Evolutionary conservation across 192 early-diverging fungal genomes (phyloP).

Genomic region (Coemansia aciculifera): DNA sequence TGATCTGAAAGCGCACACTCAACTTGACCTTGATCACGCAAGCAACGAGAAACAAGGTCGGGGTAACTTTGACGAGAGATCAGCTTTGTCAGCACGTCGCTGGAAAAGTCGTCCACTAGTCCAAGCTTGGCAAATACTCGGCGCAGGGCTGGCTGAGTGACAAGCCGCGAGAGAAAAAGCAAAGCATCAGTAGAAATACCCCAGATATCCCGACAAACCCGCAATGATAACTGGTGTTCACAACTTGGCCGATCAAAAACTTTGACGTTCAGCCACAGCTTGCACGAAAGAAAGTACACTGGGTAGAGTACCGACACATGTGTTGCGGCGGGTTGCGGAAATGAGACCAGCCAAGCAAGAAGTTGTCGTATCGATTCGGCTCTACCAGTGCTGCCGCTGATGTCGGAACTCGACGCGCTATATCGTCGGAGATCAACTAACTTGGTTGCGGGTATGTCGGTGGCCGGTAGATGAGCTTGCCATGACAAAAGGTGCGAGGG

Average conservation of each 20-base stretch:
- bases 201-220: slow-evolving; percentile 31
- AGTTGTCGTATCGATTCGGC: neutral
- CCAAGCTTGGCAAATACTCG: slow-evolving; percentile 11
- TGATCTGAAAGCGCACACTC: neutral
- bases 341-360: slow-evolving; percentile 7
- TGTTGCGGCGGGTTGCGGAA: neutral
- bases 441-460: neutral
- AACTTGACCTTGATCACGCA: neutral
- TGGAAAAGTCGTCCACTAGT: slow-evolving; percentile 14
- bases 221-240: neutral
- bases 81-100: slow-evolving; percentile 5
- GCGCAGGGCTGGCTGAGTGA: slow-evolving; percentile 8
- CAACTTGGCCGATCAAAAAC: neutral
- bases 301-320: slow-evolving; percentile 16
- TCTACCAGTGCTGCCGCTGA: neutral
- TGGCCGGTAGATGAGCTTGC: slow-evolving; percentile 17
- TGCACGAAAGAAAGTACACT: slow-evolving; percentile 31
- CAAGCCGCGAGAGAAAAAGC: slow-evolving; percentile 22
- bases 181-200: slow-evolving; percentile 32
- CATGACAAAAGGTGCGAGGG: slow-evolving; percentile 38
- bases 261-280: slow-evolving; percentile 19
- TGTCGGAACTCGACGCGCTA: neutral
- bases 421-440: neutral
- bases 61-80: neutral
- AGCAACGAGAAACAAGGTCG: neutral